Evolutionary conservation across 495 filamentous ascomycete species (phyloP), one percentile per base, ranked within the genome.

Genomic region (Podospora sp.): DNA sequence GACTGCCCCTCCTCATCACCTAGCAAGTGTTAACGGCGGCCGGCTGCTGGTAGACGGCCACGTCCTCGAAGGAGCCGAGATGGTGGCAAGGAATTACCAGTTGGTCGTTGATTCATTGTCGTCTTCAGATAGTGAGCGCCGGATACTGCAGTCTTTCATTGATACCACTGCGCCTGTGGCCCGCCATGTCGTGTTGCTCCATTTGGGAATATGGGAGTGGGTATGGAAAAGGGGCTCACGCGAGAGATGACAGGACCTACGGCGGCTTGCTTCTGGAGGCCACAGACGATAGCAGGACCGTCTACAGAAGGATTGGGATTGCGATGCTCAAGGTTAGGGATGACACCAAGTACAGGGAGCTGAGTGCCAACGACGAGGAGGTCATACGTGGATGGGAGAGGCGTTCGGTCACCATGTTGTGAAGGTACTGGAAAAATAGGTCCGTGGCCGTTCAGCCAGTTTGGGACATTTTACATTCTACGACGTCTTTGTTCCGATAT

Each of bases 121-220:
- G 24, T 14, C n/a, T 1, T 57, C n/a, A 14, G 24, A 26, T 6
- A 14, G 12, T 5, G 20, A 57, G n/a, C 6, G 24, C n/a, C n/a
- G n/a, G 24, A 26, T 24, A 4, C 25, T 57, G 20, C 53, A 57
- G 14, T 57, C 53, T 20, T 59, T 59, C 26, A 59, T 59, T 20
- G 56, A 59, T 25, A 59, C 27, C 1, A 16, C 7, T 1, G 56
- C 56, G 7, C 56, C 56, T 59, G 56, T 59, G 16, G n/a, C 26
- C 2, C 24, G 56, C 21, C 56, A 59, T 16, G n/a, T 59, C 6
- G 18, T 59, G 2, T 7, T 59, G 9, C 56, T 59, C 12, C 56
- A 59, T 33, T n/a, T 59, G 25, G 56, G 56, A 14, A 59, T 59
- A 59, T 59, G 56, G 56, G 4, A 59, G 26, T 59, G 56, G 56